Base-by-base conservation (phyloP, 257 asterid species). In the Solanum piurae region DNA sequence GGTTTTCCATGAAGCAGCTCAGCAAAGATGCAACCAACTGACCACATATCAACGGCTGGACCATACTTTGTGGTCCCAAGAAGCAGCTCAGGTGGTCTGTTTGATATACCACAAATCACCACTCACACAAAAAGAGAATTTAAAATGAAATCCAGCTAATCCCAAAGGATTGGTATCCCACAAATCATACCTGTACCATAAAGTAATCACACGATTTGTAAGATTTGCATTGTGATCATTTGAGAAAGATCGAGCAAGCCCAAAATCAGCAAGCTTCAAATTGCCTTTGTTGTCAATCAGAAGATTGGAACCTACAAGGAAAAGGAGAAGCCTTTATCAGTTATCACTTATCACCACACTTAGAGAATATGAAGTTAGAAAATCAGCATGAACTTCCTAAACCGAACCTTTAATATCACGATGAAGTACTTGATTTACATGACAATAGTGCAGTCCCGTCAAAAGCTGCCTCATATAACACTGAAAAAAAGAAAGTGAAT, bases 21-120 rank as follows among this genome's bases (percentile, higher is more conserved):
- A 83, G 98, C 98, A 88, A 97, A 97, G 88, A 97, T 95, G 89
- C 99, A 97, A 87, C 99, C 99, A 87, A 95, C 99, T 4, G 99
- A 97, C 99, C 99, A 97, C 99, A 97, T 93, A 92, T 97, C 99
- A 87, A 97, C 98, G 38, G 98, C 94, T 74, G 99, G 98, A 87
- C 98, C 99, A 92, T 97, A 97, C 89, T 95, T 95, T 44, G 98
- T 97, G 91, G 98, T 97, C 89, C 99, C 99, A 82, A 97, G 98
- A 87, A 97, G 97, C 90, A 97, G 92, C 90, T 97, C 99, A 52
- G 99, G 99, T 83, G 99, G 99, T 91, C 99, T 97, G 89, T 46
- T 79, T 80, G 66, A 40, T 42, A 89, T 75, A 83, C 44, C 29
- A 66, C 46, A 82, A 82, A 66, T 82, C 86, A 80, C 68, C 2